Conservation (phyloP, 495 filamentous ascomycete species). For the Ascobolus immersus region DNA sequence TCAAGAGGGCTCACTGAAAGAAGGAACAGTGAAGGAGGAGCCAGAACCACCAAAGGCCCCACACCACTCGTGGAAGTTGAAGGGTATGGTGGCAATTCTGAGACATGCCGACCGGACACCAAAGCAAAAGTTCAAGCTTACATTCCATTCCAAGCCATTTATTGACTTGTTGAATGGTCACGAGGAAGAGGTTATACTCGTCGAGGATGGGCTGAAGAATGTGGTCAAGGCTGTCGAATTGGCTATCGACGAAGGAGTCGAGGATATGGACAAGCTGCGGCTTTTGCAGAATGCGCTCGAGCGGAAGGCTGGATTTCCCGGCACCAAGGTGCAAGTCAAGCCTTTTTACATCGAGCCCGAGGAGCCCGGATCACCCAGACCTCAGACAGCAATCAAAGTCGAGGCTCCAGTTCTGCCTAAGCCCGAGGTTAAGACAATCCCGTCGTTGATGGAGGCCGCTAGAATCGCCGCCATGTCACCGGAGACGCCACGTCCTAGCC, state of each 20-base stretch:
- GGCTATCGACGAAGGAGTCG: conserved; percentile 48
- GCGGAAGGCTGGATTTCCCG: conserved; percentile 77
- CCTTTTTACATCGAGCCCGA: conserved; percentile 20
- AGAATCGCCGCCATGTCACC: too few relatives aligned
- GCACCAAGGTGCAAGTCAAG: conserved; percentile 97
- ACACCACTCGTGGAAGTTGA: conserved; percentile 91
- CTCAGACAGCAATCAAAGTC: too few relatives aligned
- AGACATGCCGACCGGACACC: conserved; percentile 90
- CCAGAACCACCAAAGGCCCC: conserved; percentile 62
- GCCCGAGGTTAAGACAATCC: too few relatives aligned
- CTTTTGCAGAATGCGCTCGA: conserved; percentile 59
- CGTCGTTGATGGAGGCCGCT: too few relatives aligned
- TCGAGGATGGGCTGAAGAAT: conserved; percentile 65
- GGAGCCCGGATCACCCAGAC: too few relatives aligned
- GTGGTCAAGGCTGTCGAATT: conserved; percentile 60
- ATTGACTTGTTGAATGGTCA: conserved; percentile 82
- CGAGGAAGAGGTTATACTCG: conserved; percentile 83
- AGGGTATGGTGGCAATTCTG: conserved; percentile 93
- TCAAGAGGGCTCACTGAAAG: too few relatives aligned
- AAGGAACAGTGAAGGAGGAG: conserved; percentile 17
- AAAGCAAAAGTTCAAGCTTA: conserved; percentile 98
- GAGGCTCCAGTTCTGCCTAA: too few relatives aligned
- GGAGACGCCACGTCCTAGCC: too few relatives aligned
- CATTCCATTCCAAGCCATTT: conserved; percentile 89
- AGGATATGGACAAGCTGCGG: conserved; percentile 68